Base-by-base conservation (phyloP, 1,139 yeast genomes). In the Zygosaccharomyces pseudobailii region DNA sequence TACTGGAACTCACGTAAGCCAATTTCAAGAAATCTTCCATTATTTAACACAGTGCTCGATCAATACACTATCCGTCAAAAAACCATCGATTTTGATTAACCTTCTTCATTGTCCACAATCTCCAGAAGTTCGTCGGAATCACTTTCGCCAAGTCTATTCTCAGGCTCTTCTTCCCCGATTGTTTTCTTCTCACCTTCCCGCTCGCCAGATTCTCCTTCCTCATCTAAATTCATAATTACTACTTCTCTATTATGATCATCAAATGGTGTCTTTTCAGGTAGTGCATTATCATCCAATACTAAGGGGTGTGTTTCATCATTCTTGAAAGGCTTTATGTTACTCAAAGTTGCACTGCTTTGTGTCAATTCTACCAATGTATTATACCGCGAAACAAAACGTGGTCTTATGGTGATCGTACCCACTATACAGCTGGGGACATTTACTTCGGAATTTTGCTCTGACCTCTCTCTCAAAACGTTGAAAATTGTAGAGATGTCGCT, bases 361-460 rank as follows among this genome's bases (percentile, higher is more conserved):
- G 67, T 59, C 31, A 64, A 42, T 40, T 66, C 69, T 1, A 66
- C 69, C 31, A 66, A 46, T 2, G 64, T 55, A 36, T 66, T 66
- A 43, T 62, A 66, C 23, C 68, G 56, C 2, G 65, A 55, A 2
- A 65, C 65, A 55, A 66, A 66, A 21, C 69, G 54, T 10, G 59
- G 58, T 36, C 60, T 55, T 20, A 57, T 50, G 4, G 45, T 47
- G 1, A 65, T 47, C 6, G 39, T 45, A 13, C 55, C 57, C n/a
- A 49, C 53, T 33, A 66, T 36, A 30, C 48, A 48, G 2, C 39
- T 36, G 3, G 66, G 63, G 7, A 62, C 52, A 23, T 56, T 42
- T 1, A 36, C n/a, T 40, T 59, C 64, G 6, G 48, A 36, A 24
- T 57, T 47, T 7, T 40, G 45, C n/a, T 51, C 36, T 1, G 68